These are phyloP conservation scores for Ilex asprella DNA, from an alignment of 257 asterid species.

Conservation along the genomic window DNA sequence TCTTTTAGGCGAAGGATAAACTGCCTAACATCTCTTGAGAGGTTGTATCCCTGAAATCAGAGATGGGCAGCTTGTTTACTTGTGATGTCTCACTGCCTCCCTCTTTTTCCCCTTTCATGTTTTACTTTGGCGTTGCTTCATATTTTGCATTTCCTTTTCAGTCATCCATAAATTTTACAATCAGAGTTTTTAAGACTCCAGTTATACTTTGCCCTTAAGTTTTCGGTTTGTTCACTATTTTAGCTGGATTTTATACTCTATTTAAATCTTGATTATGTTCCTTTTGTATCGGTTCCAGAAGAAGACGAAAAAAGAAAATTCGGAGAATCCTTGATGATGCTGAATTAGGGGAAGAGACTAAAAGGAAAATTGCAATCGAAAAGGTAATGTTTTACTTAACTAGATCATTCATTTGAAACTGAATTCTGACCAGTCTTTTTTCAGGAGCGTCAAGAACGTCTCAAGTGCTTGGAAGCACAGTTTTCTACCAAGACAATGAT, in stretches of 20 bases:
- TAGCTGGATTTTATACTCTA: constrained; percentile 8
- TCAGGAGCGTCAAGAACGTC: constrained; percentile 98
- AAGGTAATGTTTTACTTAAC: constrained; percentile 32
- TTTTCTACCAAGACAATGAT: constrained; percentile 55
- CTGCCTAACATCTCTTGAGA: not conserved
- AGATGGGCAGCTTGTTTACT: not conserved
- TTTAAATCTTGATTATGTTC: constrained; percentile 10
- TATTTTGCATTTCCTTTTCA: too few species aligned
- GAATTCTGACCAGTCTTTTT: not conserved
- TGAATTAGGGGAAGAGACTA: constrained; percentile 95
- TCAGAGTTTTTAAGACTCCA: too few species aligned
- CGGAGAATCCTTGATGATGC: constrained; percentile 94
- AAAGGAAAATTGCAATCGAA: constrained; percentile 95
- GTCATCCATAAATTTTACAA: too few species aligned
- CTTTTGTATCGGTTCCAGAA: constrained; percentile 44
- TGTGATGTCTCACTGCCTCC: too few species aligned
- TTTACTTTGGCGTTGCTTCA: too few species aligned
- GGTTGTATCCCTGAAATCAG: not conserved
- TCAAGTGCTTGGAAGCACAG: constrained; percentile 85
- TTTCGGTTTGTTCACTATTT: constrained; percentile 2
- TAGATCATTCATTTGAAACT: not conserved
- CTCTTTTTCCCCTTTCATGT: too few species aligned
- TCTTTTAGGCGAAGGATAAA: not conserved
- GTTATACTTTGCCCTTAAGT: not conserved
- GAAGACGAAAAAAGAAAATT: constrained; percentile 79